Base-by-base conservation (phyloP, 2,329 filamentous ascomycete species). In the Aspergillus viridinutans region DNA sequence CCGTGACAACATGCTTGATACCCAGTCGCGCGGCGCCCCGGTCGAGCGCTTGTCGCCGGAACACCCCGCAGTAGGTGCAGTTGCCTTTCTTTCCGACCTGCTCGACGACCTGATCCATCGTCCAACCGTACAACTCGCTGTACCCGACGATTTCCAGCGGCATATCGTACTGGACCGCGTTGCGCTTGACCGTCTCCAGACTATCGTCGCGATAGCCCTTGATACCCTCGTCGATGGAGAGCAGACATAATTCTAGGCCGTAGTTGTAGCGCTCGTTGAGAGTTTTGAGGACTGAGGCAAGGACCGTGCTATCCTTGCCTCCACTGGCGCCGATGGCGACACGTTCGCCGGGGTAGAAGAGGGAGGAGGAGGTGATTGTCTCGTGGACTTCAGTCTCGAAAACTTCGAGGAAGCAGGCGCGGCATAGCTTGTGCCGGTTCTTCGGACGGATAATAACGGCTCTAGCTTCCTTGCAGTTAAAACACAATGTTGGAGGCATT, bases 11-110 rank as follows among this genome's bases (percentile, higher is more conserved):
- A 75, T 99, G 94, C 66, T 86, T 86, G 67, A 99, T 96, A 0
- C 85, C 88, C 56, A 99, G 77, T 73, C 89, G 87, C 66, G 91
- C 92, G 4, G 94, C 92, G 20, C 94, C 94, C 8, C 94, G 86
- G 72, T 99, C 94, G 35, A 99, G 81, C 1, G 94, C 94, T 77
- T 99, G 94, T 57, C 95, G 84, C 54, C 94, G 83, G 71, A 99
- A 99, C 20, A 99, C 94, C 14, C 94, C 94, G 69, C 94, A 99
- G 70, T 99, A 99, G 29, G 95, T 99, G 81, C 94, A 99, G 75
- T 99, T 99, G 29, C 93, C 92, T 74, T 97, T 97, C 78, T 97
- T 97, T 14, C 94, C 94, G 52, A 99, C 90, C 50, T 93, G 90
- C 67, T 92, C 90, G 3, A 99, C 95, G 9, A 99, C 94, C 70